Conservation (phyloP, 305 asterid genomes). For the Petunia hybrid region DNA sequence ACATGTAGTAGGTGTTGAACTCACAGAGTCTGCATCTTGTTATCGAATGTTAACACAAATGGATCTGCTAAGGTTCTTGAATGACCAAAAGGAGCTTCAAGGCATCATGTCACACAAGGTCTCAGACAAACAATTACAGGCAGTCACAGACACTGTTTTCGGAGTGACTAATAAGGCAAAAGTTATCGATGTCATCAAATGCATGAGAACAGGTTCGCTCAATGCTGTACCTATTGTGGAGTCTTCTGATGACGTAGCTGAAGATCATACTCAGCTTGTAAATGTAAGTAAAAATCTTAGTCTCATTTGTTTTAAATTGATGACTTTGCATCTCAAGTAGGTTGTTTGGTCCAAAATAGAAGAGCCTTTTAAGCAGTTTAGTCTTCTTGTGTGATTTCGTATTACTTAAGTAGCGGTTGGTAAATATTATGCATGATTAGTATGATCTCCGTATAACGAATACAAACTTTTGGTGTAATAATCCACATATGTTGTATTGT, state of each 20-base stretch:
- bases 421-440: neutral
- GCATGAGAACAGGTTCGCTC: slow-evolving; percentile 70
- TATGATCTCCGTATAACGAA: neutral
- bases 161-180: slow-evolving; percentile 60
- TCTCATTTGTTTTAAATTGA: neutral
- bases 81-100: slow-evolving; percentile 55
- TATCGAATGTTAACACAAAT: slow-evolving; percentile 83
- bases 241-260: slow-evolving; percentile 40
- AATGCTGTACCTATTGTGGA: slow-evolving; percentile 72
- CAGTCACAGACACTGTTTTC: slow-evolving; percentile 54
- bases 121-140: slow-evolving; percentile 45
- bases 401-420: too few relatives aligned
- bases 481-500: too few relatives aligned
- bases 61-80: slow-evolving; percentile 75
- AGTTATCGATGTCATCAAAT: slow-evolving; percentile 67
- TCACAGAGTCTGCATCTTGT: slow-evolving; percentile 74
- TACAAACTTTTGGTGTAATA: neutral
- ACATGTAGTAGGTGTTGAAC: slow-evolving; percentile 68
- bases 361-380: too few relatives aligned
- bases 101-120: slow-evolving; percentile 49
- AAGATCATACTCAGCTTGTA: slow-evolving; percentile 63
- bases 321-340: neutral
- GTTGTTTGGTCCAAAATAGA: too few relatives aligned
- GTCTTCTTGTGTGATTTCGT: too few relatives aligned
- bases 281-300: slow-evolving; percentile 47